These are phyloP conservation scores for Colletotrichum chlorophyti DNA, from an alignment of 2,329 filamentous ascomycete species.

Conservation along the genomic window DNA sequence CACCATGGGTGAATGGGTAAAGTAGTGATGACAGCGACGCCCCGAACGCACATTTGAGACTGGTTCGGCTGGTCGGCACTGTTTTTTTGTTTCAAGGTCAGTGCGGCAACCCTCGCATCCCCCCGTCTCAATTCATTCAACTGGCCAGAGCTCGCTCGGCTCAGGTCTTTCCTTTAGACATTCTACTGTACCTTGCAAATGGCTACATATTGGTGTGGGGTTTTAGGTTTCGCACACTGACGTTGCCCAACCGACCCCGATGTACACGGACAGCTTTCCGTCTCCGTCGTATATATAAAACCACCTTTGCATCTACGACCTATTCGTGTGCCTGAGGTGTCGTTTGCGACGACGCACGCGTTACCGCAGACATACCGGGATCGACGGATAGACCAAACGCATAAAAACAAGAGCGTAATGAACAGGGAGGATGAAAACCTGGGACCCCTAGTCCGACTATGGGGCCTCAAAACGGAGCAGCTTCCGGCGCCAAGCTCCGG, in stretches of 20 bases:
- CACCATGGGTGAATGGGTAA: too few relatives aligned
- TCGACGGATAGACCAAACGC: background rate
- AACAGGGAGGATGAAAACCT: conserved; percentile 32
- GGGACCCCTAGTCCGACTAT: conserved; percentile 60
- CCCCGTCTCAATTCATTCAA: conserved; percentile 4
- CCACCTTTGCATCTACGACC: background rate
- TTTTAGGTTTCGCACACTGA: conserved; percentile 21
- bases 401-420: background rate
- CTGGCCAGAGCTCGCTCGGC: conserved; percentile 6
- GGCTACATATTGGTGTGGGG: conserved; percentile 12
- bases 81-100: conserved; percentile 25
- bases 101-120: conserved; percentile 10
- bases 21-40: conserved; percentile 6
- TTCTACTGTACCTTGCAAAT: conserved; percentile 9
- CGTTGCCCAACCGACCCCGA: background rate
- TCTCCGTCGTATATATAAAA: conserved; percentile 4
- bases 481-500: conserved; percentile 51
- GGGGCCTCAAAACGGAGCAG: conserved; percentile 55
- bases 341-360: background rate
- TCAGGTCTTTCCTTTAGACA: background rate
- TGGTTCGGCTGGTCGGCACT: conserved; percentile 8
- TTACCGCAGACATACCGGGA: background rate
- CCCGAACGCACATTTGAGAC: background rate
- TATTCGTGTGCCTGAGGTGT: background rate
- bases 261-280: background rate